Evolutionary conservation across 169 alveolate genomes (phyloP).

Genomic region (Cryptosporidium sp.): DNA sequence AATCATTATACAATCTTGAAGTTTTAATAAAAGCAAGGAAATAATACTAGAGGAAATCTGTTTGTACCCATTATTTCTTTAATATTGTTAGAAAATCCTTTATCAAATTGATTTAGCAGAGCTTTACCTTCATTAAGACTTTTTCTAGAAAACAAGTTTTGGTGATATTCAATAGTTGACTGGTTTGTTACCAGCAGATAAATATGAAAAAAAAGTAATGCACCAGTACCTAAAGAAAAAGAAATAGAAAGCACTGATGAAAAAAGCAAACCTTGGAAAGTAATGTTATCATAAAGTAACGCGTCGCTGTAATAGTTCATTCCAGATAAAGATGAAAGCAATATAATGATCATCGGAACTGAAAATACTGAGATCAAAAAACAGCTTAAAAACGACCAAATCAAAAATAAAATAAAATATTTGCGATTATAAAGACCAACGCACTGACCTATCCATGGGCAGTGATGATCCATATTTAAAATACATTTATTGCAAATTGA

Average conservation of each 20-base stretch:
- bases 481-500: constrained; percentile 88
- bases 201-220: constrained; percentile 50
- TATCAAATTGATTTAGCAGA: constrained; percentile 17
- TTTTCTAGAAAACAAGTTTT: constrained; percentile 19
- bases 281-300: constrained; percentile 16
- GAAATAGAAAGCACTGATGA: constrained; percentile 56
- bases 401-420: constrained; percentile 82
- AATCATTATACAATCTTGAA: background rate
- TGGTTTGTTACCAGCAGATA: constrained; percentile 50
- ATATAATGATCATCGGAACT: constrained; percentile 26
- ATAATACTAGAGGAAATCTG: constrained; percentile 38
- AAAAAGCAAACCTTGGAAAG: constrained; percentile 43
- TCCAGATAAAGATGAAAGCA: constrained; percentile 25
- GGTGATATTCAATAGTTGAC: constrained; percentile 63
- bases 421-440: constrained; percentile 90
- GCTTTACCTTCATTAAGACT: background rate
- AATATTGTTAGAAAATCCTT: constrained; percentile 27
- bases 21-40: constrained; percentile 32
- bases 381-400: constrained; percentile 76
- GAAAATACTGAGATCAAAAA: constrained; percentile 28
- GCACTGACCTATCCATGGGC: constrained; percentile 92
- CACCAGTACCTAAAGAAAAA: constrained; percentile 63
- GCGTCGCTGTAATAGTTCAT: background rate
- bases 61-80: constrained; percentile 61
- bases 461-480: constrained; percentile 92